Evolutionary conservation across 441 rosid species (phyloP).

Genomic region (Mallotus japonicus): DNA sequence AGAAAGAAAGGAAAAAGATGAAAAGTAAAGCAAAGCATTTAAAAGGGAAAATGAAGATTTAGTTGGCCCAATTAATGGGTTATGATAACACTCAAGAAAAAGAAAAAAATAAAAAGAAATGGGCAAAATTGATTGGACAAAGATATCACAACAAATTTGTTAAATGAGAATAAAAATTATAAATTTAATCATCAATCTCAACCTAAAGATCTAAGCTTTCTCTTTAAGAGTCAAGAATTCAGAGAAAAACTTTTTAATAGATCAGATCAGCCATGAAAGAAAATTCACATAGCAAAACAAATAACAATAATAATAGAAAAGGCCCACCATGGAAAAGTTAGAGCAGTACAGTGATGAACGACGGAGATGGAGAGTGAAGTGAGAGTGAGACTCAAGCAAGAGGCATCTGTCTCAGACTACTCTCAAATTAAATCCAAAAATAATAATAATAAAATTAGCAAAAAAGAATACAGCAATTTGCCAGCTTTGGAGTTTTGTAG

Average conservation of each 20-base stretch:
- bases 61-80: slow-evolving; percentile 25
- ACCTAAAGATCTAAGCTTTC: background rate
- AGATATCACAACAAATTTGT: slow-evolving; percentile 20
- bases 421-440: background rate
- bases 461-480: background rate
- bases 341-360: slow-evolving; percentile 22
- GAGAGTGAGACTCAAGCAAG: slow-evolving; percentile 12
- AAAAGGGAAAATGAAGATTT: slow-evolving; percentile 14
- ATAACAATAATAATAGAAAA: background rate
- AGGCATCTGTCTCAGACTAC: background rate
- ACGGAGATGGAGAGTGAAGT: background rate
- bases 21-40: background rate
- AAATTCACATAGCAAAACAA: background rate
- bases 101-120: too few species aligned
- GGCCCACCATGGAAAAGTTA: slow-evolving; percentile 22
- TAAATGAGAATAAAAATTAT: background rate
- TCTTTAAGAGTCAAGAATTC: slow-evolving; percentile 2
- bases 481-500: slow-evolving; percentile 6
- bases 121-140: slow-evolving; percentile 19
- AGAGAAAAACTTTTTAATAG: slow-evolving; percentile 5
- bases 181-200: background rate
- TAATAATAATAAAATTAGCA: too few species aligned
- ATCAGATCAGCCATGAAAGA: slow-evolving; percentile 25
- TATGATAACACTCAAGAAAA: background rate
- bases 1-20: background rate